Conservation (phyloP, 371 early-diverging fungal genomes). For the Basidiobolus meristosporus region DNA sequence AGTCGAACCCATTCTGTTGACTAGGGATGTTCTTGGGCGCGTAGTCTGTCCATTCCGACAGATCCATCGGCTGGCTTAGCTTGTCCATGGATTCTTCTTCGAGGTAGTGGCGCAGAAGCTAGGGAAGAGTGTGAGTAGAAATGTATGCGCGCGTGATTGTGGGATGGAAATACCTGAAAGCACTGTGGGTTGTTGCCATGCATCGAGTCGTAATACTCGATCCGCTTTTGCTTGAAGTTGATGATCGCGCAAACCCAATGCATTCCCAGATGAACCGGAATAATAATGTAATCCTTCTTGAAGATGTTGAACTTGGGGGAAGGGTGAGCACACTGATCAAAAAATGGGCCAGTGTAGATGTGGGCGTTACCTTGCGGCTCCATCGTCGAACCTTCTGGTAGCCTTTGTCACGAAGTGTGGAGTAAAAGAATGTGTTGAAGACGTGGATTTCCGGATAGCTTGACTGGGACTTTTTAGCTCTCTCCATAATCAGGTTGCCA, state of each 20-base stretch:
- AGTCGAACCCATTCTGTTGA: conserved; percentile 85
- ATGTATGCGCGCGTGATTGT: neutral
- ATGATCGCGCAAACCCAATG: conserved; percentile 82
- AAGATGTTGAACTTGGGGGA: conserved; percentile 48
- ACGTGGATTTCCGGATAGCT: conserved; percentile 41
- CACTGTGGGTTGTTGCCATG: conserved; percentile 30
- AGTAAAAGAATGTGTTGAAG: conserved; percentile 81
- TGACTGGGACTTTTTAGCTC: conserved; percentile 17
- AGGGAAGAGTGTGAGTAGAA: neutral
- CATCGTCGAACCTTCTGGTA: conserved; percentile 59
- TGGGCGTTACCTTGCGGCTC: conserved; percentile 42
- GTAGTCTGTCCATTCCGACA: conserved; percentile 37
- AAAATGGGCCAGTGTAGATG: too few species aligned
- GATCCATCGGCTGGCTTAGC: conserved; percentile 31
- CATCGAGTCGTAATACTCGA: conserved; percentile 79
- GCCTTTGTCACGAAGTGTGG: conserved; percentile 43
- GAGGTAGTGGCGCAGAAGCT: conserved; percentile 44
- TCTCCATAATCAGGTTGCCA: conserved; percentile 46
- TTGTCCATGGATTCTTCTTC: conserved; percentile 59
- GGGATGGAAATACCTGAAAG: conserved; percentile 12
- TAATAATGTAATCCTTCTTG: conserved; percentile 47
- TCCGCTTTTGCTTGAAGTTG: conserved; percentile 41
- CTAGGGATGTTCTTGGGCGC: conserved; percentile 58
- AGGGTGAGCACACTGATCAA: neutral
- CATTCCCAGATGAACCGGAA: conserved; percentile 75